These are phyloP conservation scores for Candida boidinii DNA, from an alignment of 805 yeast genomes.

Conservation along the genomic window DNA sequence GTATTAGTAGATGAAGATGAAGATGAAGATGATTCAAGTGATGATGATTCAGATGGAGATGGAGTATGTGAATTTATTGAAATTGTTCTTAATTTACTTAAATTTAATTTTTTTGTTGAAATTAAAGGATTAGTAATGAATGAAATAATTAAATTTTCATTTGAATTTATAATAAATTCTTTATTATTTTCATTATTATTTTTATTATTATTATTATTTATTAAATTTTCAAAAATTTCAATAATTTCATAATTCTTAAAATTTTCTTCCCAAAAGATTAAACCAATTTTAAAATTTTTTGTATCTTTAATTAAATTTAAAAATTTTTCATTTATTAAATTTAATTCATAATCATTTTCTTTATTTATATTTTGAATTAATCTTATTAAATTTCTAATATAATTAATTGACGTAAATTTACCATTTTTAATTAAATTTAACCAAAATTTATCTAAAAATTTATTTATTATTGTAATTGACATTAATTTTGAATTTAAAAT, in stretches of 20 bases:
- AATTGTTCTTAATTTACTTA: conserved; percentile 5
- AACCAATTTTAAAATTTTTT: conserved; percentile 9
- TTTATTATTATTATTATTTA: too few relatives aligned
- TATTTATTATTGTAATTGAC: conserved; percentile 9
- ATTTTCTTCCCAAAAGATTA: conserved; percentile 18
- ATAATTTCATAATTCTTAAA: not conserved
- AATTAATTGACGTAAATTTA: conserved; percentile 3
- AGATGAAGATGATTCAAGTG: too few relatives aligned
- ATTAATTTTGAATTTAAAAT: conserved; percentile 9
- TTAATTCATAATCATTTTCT: conserved; percentile 5
- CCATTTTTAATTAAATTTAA: conserved; percentile 9
- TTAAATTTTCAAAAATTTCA: not conserved
- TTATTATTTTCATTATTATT: too few relatives aligned
- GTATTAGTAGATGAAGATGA: not conserved
- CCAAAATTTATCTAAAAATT: conserved; percentile 13
- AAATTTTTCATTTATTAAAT: conserved; percentile 6
- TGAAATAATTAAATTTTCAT: conserved; percentile 7
- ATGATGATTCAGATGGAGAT: too few relatives aligned
- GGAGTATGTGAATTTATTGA: conserved; percentile 7
- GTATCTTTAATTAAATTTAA: too few relatives aligned
- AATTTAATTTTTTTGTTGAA: conserved; percentile 4
- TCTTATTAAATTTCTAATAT: conserved; percentile 13
- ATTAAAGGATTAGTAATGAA: conserved; percentile 7
- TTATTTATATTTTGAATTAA: conserved; percentile 9
- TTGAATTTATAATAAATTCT: too few relatives aligned